Conservation (phyloP, 106 monocot genomes). For the Dioscorea alata region DNA sequence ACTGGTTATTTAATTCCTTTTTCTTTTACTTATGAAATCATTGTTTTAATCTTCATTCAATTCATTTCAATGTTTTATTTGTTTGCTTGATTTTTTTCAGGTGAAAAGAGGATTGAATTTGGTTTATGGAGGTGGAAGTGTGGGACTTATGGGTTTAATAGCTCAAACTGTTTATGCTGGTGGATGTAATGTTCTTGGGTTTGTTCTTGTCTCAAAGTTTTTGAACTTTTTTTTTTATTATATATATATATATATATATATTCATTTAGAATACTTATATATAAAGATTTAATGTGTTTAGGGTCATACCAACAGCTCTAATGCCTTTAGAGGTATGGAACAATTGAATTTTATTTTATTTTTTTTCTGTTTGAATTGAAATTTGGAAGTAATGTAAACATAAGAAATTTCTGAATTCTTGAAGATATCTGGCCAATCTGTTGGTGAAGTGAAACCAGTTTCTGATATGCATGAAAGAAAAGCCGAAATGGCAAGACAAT, state of each 20-base stretch:
- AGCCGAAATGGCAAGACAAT: constrained; percentile 68
- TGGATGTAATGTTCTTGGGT: constrained; percentile 87
- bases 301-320: constrained; percentile 78
- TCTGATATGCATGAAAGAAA: constrained; percentile 84
- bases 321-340: constrained; percentile 60
- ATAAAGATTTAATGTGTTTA: constrained; percentile 19
- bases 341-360: too few relatives aligned
- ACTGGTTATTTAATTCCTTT: constrained; percentile 29
- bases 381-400: too few relatives aligned
- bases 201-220: neutral
- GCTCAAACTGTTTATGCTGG: constrained; percentile 71
- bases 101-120: constrained; percentile 68
- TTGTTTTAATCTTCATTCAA: too few relatives aligned
- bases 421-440: constrained; percentile 69
- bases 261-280: too few relatives aligned
- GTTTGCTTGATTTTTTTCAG: constrained; percentile 21
- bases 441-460: constrained; percentile 71
- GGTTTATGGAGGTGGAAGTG: constrained; percentile 86
- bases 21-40: too few relatives aligned
- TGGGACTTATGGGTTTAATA: constrained; percentile 83
- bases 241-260: neutral
- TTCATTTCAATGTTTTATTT: too few relatives aligned
- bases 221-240: neutral
- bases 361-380: too few relatives aligned
- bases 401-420: too few relatives aligned